Evolutionary conservation across 208 protist species (phyloP).

Genomic region (Naegleria gruberi): DNA sequence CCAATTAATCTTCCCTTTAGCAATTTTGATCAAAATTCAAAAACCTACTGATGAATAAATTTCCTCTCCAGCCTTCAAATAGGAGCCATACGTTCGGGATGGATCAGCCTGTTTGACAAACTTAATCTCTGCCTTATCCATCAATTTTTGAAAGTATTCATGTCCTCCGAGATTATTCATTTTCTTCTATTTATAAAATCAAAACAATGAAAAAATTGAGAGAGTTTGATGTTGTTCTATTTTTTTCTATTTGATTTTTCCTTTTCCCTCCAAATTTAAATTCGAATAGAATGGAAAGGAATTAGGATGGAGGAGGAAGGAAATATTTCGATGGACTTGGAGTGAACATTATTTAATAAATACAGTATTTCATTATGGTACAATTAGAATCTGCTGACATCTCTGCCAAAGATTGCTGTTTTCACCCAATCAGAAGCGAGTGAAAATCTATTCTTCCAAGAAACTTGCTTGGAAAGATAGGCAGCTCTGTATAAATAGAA

Average conservation of each 20-base stretch:
- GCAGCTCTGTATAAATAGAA: neutral
- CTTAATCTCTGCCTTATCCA: neutral
- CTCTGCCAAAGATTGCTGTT: neutral
- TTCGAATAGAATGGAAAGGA: too few species aligned
- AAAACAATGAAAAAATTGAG: too few species aligned
- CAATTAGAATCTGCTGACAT: neutral
- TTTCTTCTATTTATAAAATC: too few species aligned
- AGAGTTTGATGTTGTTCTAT: too few species aligned
- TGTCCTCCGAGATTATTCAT: too few species aligned
- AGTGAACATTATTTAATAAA: too few species aligned
- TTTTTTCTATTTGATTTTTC: too few species aligned
- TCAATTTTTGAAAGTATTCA: neutral
- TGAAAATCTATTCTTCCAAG: constrained; percentile 9
- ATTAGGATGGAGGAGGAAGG: too few species aligned
- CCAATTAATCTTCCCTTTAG: too few species aligned
- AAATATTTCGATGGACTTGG: too few species aligned
- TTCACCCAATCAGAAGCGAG: neutral
- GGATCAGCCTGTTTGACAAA: neutral
- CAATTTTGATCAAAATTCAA: neutral
- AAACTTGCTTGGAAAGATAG: neutral
- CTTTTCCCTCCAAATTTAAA: too few species aligned
- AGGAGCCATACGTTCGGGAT: neutral
- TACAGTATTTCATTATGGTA: too few species aligned
- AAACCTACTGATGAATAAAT: neutral
- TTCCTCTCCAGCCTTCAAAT: neutral